phyloP scores from a whole-genome alignment of 306 rosid species.

The Carpinus viminea region DNA sequence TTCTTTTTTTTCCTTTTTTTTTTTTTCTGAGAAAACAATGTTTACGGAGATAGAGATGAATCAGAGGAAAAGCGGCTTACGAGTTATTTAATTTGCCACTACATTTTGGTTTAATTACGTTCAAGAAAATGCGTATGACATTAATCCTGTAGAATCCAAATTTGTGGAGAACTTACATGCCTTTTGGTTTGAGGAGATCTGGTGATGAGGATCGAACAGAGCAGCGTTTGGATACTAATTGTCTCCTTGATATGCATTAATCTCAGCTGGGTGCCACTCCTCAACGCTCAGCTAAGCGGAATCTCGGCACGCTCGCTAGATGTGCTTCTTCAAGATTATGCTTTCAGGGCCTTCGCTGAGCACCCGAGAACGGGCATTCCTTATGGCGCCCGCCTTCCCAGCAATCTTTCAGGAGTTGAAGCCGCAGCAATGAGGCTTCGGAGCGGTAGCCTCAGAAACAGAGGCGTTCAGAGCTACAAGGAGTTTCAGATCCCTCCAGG shows the following conservation, averaged over 20 bases:
- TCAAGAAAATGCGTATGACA: not conserved
- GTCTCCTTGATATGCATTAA: constrained; percentile 11
- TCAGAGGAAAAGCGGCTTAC: not conserved
- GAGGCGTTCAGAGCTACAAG: constrained; percentile 40
- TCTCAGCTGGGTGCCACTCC: constrained; percentile 19
- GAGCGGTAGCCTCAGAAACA: constrained; percentile 43
- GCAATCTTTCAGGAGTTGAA: constrained; percentile 39
- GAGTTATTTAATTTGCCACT: not conserved
- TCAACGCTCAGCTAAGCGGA: constrained; percentile 25
- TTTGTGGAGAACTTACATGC: not conserved
- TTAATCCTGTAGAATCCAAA: not conserved
- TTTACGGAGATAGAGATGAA: not conserved
- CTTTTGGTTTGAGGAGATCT: not conserved
- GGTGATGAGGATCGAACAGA: constrained; percentile 33
- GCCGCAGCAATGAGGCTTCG: constrained; percentile 46
- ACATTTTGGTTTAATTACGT: not conserved
- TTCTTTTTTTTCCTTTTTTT: not conserved
- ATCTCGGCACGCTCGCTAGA: constrained; percentile 41
- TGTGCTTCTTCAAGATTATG: constrained; percentile 45
- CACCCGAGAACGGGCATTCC: constrained; percentile 39
- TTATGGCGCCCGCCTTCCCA: constrained; percentile 36
- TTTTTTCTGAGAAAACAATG: not conserved
- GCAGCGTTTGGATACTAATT: constrained; percentile 11
- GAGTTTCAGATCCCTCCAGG: constrained; percentile 62
- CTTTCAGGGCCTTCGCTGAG: constrained; percentile 35